A percentile compares a stretch with the other conserved stretches of the same genome.
These are phyloP conservation scores for Sporothrix sp. DNA, from an alignment of 2,329 filamentous ascomycete species.

Conservation along the genomic window DNA sequence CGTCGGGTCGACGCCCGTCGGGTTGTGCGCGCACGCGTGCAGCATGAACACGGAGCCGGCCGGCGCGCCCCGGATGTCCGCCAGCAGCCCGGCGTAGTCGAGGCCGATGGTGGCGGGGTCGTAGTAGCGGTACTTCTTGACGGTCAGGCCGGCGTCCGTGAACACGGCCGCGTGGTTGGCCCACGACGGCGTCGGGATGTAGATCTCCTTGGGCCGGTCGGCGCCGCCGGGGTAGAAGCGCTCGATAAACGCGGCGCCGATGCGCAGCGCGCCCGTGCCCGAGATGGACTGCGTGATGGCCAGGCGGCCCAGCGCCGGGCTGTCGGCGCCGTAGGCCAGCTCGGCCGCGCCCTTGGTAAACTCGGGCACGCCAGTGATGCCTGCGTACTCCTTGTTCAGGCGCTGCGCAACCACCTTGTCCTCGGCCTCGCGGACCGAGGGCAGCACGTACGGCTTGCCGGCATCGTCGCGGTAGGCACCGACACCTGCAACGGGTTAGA, in stretches of 20 bases:
- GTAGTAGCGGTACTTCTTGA: slow-evolving; percentile 97
- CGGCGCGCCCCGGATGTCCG: slow-evolving; percentile 81
- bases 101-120: slow-evolving; percentile 97
- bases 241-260: slow-evolving; percentile 86
- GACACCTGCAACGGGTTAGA: slow-evolving; percentile 50
- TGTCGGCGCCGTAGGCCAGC: slow-evolving; percentile 78
- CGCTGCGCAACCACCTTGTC: slow-evolving; percentile 67
- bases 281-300: slow-evolving; percentile 98
- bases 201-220: slow-evolving; percentile 64
- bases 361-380: slow-evolving; percentile 89
- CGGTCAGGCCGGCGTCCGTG: slow-evolving; percentile 80
- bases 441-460: slow-evolving; percentile 96
- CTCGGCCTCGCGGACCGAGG: slow-evolving; percentile 84
- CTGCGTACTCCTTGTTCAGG: slow-evolving; percentile 95
- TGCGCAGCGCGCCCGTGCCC: slow-evolving; percentile 88
- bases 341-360: slow-evolving; percentile 88
- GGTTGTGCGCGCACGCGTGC: slow-evolving; percentile 97
- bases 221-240: slow-evolving; percentile 74
- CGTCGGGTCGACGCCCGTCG: slow-evolving; percentile 90
- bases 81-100: slow-evolving; percentile 89
- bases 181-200: slow-evolving; percentile 94
- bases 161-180: slow-evolving; percentile 98
- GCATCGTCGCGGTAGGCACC: slow-evolving; percentile 97
- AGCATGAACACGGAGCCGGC: slow-evolving; percentile 83
- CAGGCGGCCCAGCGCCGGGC: slow-evolving; percentile 64